Evolutionary conservation across 768 basidiomycete genomes (phyloP).

Genomic region (Scleroderma citrinum): DNA sequence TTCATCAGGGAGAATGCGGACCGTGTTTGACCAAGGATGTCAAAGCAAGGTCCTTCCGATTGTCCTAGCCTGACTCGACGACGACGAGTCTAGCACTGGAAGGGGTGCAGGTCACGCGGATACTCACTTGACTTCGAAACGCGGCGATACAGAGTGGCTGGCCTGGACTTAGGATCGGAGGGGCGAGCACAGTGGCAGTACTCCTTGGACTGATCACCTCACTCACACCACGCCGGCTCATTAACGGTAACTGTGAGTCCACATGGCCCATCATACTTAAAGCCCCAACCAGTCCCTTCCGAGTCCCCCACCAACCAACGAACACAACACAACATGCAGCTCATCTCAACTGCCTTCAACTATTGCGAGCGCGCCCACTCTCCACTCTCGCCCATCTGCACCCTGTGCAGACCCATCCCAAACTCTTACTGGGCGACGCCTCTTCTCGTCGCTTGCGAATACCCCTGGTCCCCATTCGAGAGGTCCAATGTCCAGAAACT

Average conservation of each 20-base stretch:
- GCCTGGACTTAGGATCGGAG: not conserved
- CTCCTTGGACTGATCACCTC: not conserved
- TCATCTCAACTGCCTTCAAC: slow-evolving; percentile 9
- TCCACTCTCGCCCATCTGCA: slow-evolving; percentile 12
- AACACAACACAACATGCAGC: not conserved
- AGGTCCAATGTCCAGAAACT: slow-evolving; percentile 54
- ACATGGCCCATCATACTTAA: slow-evolving; percentile 9
- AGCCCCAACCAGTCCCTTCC: not conserved
- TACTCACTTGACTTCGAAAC: no score
- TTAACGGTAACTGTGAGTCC: not conserved
- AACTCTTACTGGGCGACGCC: slow-evolving; percentile 84
- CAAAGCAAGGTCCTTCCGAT: no score
- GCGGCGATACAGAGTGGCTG: no score
- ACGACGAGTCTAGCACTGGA: no score
- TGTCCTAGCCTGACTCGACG: no score
- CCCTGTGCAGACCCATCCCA: slow-evolving; percentile 54
- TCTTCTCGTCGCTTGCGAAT: slow-evolving; percentile 71
- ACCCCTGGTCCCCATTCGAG: slow-evolving; percentile 65
- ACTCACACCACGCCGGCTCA: slow-evolving; percentile 1
- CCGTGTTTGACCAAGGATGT: no score
- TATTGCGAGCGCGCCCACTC: slow-evolving; percentile 9
- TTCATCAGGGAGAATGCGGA: no score
- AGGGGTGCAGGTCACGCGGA: no score
- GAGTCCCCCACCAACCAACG: no score
- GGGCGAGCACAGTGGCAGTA: not conserved